Percentiles rank a stretch among this genome's conserved stretches.
Evolutionary conservation across 345 rosid species (phyloP).

Genomic region (Toxicodendron radicans): DNA sequence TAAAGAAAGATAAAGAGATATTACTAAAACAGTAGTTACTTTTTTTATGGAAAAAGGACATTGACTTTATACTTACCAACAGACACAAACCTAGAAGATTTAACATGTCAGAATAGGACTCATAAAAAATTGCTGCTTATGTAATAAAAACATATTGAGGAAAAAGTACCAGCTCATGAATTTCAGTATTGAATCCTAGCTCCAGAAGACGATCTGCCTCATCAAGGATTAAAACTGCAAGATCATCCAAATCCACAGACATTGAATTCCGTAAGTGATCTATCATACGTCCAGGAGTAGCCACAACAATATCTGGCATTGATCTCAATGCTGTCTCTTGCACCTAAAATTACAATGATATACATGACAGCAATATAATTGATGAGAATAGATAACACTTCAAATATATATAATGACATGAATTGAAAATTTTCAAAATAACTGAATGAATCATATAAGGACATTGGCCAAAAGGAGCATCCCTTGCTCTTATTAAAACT

Average conservation of each 20-base stretch:
- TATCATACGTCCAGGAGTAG: conserved; percentile 96
- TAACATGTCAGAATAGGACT: background rate
- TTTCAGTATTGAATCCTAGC: conserved; percentile 95
- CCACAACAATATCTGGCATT: conserved; percentile 96
- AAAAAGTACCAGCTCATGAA: conserved; percentile 77
- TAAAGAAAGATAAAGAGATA: background rate
- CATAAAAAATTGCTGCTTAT: background rate
- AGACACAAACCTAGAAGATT: background rate
- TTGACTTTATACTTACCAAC: background rate
- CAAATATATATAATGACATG: background rate
- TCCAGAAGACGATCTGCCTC: conserved; percentile 97
- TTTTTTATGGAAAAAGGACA: background rate
- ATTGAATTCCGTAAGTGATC: conserved; percentile 95
- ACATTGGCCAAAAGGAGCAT: background rate
- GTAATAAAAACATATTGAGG: background rate
- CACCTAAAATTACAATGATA: conserved; percentile 41
- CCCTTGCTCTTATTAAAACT: background rate
- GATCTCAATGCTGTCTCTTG: conserved; percentile 91
- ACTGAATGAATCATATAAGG: background rate
- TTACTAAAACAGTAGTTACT: background rate
- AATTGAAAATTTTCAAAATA: background rate
- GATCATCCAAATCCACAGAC: conserved; percentile 91
- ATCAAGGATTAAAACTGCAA: conserved; percentile 89
- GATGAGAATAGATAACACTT: conserved; percentile 3
- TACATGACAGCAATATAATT: conserved; percentile 4